phyloP scores from a whole-genome alignment of 2,329 filamentous ascomycete species.

The Didymella sp. region DNA sequence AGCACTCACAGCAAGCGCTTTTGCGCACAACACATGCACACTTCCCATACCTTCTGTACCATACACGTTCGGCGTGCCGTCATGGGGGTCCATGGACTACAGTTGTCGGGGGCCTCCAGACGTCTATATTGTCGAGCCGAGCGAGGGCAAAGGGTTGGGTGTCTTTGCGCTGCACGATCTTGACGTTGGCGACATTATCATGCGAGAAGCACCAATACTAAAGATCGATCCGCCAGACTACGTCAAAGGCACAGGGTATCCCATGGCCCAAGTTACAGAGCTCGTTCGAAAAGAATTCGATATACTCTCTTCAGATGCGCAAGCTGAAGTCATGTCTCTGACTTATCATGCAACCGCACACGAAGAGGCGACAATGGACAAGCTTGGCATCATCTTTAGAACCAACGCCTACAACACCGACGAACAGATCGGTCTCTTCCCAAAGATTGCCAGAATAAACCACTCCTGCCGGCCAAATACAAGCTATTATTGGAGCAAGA shows the following conservation, averaged over 20 bases:
- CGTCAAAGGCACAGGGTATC: constrained; percentile 37
- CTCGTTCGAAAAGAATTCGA: constrained; percentile 37
- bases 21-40: constrained; percentile 20
- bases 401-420: constrained; percentile 49
- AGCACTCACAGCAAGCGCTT: neutral
- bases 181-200: constrained; percentile 49
- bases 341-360: constrained; percentile 31
- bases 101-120: constrained; percentile 36
- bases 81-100: constrained; percentile 26
- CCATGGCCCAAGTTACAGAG: constrained; percentile 30
- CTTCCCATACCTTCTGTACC: constrained; percentile 14
- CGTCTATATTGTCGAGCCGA: constrained; percentile 38
- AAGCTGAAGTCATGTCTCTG: constrained; percentile 40
- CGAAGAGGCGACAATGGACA: constrained; percentile 31
- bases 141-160: constrained; percentile 53
- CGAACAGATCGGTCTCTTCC: constrained; percentile 48
- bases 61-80: constrained; percentile 16
- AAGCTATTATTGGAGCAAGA: constrained; percentile 48
- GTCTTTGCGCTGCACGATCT: constrained; percentile 51
- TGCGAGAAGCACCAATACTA: constrained; percentile 51
- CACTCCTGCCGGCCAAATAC: constrained; percentile 49
- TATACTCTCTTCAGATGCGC: constrained; percentile 24
- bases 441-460: constrained; percentile 47
- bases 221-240: constrained; percentile 39
- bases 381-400: constrained; percentile 43